These are phyloP conservation scores for Citrus inodora DNA, from an alignment of 345 rosid genomes.

Conservation along the genomic window DNA sequence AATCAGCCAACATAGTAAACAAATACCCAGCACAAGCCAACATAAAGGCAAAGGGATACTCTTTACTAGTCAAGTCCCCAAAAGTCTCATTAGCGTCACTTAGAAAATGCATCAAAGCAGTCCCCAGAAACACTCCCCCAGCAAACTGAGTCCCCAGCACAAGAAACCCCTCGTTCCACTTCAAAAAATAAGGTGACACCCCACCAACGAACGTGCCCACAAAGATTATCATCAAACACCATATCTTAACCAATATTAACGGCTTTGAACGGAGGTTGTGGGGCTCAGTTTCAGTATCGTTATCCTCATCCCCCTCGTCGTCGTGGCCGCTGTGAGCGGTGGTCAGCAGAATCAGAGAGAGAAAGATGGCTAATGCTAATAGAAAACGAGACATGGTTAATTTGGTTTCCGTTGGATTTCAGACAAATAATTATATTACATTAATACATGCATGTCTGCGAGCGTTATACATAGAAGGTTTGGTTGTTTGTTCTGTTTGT, in stretches of 20 bases:
- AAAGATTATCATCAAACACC: conserved; percentile 63
- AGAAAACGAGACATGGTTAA: conserved; percentile 37
- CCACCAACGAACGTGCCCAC: conserved; percentile 66
- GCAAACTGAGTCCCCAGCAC: conserved; percentile 82
- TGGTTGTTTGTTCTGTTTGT: neutral
- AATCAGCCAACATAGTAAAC: conserved; percentile 77
- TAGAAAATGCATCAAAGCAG: conserved; percentile 84
- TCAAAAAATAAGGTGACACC: conserved; percentile 70
- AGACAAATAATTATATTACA: neutral
- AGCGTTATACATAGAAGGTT: neutral
- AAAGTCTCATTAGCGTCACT: conserved; percentile 76
- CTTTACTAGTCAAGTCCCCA: conserved; percentile 40
- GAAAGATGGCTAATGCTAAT: conserved; percentile 29
- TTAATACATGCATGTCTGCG: neutral
- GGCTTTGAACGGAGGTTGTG: conserved; percentile 47
- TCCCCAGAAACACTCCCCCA: conserved; percentile 82
- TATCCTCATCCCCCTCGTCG: conserved; percentile 30
- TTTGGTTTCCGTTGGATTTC: neutral
- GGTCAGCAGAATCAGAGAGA: conserved; percentile 44
- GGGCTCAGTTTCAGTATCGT: conserved; percentile 7
- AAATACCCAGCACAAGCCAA: conserved; percentile 72
- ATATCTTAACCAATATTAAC: conserved; percentile 52
- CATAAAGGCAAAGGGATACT: conserved; percentile 87
- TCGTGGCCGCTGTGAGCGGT: conserved; percentile 45
- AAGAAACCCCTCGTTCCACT: conserved; percentile 75